Percentiles rank a stretch among this genome's conserved stretches.
Conservation (phyloP, 257 asterid genomes). For the Mentha longifolia region DNA sequence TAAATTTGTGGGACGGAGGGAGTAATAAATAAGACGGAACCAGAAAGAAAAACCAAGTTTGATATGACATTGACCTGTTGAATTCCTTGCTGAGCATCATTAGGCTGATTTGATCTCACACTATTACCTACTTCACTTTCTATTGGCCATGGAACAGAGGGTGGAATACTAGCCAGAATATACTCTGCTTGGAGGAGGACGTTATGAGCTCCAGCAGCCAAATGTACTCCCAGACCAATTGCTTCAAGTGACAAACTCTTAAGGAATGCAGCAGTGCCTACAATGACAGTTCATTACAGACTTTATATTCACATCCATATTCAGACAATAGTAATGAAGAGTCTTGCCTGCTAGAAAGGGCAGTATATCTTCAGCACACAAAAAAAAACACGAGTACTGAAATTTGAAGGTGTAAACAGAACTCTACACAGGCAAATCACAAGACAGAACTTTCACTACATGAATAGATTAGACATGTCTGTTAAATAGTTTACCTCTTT, state of each 20-base stretch:
- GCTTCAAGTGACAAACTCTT: constrained; percentile 96
- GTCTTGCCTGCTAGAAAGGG: constrained; percentile 2
- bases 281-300: constrained; percentile 31
- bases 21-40: neutral
- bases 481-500: constrained; percentile 67
- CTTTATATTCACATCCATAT: constrained; percentile 11
- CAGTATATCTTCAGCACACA: constrained; percentile 24
- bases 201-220: constrained; percentile 96
- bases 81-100: constrained; percentile 89
- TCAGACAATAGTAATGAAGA: constrained; percentile 12
- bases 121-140: constrained; percentile 57
- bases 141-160: constrained; percentile 71
- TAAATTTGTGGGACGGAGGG: too few relatives aligned
- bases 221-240: constrained; percentile 91
- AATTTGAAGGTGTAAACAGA: neutral
- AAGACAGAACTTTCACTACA: constrained; percentile 22
- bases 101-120: constrained; percentile 91
- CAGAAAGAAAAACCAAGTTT: constrained; percentile 17
- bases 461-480: constrained; percentile 24
- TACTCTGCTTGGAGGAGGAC: constrained; percentile 92
- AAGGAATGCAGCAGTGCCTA: constrained; percentile 90
- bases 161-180: constrained; percentile 80
- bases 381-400: constrained; percentile 11
- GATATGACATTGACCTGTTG: constrained; percentile 65
- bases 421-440: constrained; percentile 10